Base-by-base conservation (phyloP, 2,329 filamentous ascomycete species). In the Aspergillus sp. region DNA sequence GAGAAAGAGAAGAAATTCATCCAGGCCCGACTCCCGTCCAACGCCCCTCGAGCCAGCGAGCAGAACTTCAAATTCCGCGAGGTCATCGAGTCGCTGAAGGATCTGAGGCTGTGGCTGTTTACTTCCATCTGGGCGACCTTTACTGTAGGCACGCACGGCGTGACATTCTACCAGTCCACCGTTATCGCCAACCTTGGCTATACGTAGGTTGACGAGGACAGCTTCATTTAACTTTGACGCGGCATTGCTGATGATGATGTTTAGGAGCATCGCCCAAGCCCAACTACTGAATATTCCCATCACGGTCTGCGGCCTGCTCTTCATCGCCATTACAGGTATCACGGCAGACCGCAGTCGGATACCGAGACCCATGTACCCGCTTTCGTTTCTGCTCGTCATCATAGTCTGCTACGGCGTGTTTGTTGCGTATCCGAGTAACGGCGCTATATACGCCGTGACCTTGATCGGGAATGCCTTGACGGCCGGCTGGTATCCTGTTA, bases 231-330 rank as follows among this genome's bases (percentile, higher is more conserved):
- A 12, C 27, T 25, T 25, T 7, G 27, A 31, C 4, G 8, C 27
- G 27, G 27, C 9, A 11, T 11, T 4, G 9, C 27, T 31, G 1
- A 31, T 31, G 1, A 3, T 11, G 1, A 3, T 11, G 9, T 52
- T 12, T n/a, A 55, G 52, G 11, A 48, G 43, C 21, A 55, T 55
- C 21, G 52, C 43, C 12, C 52, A 55, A 43, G 52, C 76, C 3
- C 80, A 82, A 60, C 73, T 83, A 0, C 76, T 82, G 46, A 82
- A 82, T 59, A 72, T 82, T 14, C 79, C 79, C 1, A 77, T 78
- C 23, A 75, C 79, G 0, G 68, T 78, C 14, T 66, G 77, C 9
- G 72, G 74, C 2, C 69, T 81, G 40, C 35, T 77, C 19, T 71
- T 81, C 41, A 82, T 80, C 51, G 74, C 69, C 4, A 61, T 72